phyloP scores from a whole-genome alignment of 768 basidiomycete genomes.

The Trametes cingulata region DNA sequence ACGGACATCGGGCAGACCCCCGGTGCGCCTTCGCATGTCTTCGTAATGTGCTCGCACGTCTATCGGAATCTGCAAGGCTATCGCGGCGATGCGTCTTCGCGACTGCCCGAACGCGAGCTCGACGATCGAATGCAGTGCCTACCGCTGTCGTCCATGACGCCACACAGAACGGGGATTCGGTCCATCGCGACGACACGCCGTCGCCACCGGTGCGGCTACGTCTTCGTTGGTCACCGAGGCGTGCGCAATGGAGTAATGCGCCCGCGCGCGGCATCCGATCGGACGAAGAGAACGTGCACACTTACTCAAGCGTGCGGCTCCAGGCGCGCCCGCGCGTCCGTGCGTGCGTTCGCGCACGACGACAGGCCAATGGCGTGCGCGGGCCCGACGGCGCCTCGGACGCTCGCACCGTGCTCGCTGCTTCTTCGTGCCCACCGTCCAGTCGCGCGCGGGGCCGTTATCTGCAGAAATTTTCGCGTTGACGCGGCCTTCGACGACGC shows the following conservation, averaged over 20 bases:
- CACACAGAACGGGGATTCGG: background rate
- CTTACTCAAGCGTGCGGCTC: background rate
- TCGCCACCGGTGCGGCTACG: background rate
- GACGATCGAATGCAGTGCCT: background rate
- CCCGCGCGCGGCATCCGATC: constrained; percentile 6
- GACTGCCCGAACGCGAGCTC: background rate
- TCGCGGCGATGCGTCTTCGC: background rate
- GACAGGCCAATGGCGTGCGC: constrained; percentile 8
- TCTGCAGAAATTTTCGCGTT: background rate
- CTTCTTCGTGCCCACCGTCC: constrained; percentile 5
- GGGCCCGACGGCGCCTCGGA: constrained; percentile 4
- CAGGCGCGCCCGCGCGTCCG: background rate
- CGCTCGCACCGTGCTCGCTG: constrained; percentile 5
- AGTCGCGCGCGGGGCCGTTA: background rate
- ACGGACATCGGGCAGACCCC: background rate
- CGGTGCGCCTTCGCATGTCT: background rate
- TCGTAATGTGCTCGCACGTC: background rate
- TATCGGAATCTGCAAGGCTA: background rate
- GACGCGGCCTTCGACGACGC: background rate
- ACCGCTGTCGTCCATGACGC: background rate
- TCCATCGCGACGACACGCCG: background rate
- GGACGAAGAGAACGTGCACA: constrained; percentile 8
- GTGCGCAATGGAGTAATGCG: background rate
- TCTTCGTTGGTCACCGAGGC: constrained; percentile 8
- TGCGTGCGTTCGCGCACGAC: background rate